phyloP scores from a whole-genome alignment of 1,284 basidiomycete genomes.

The Rhodotorula sp. region DNA sequence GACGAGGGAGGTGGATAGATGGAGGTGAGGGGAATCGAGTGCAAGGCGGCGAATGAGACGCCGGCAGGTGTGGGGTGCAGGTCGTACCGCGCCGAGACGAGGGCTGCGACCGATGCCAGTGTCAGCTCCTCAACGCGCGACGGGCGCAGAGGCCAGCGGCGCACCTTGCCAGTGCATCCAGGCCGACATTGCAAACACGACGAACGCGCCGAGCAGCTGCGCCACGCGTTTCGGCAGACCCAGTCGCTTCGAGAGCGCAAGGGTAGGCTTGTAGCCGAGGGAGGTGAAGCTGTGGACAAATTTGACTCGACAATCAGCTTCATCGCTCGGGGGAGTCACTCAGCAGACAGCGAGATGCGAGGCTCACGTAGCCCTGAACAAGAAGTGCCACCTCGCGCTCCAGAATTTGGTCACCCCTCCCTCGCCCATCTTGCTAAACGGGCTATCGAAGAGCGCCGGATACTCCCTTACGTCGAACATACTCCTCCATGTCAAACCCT shows the following conservation, averaged over 20 bases:
- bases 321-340: background rate
- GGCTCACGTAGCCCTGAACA: constrained; percentile 17
- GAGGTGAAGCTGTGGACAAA: constrained; percentile 18
- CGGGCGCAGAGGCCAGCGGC: background rate
- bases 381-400: constrained; percentile 23
- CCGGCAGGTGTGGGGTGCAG: background rate
- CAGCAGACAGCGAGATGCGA: background rate
- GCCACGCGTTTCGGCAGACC: constrained; percentile 11
- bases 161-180: constrained; percentile 38
- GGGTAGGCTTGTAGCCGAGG: constrained; percentile 16
- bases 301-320: too few species aligned
- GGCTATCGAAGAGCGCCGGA: constrained; percentile 21
- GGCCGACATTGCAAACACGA: constrained; percentile 17
- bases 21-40: constrained; percentile 10
- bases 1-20: constrained; percentile 9
- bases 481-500: constrained; percentile 3
- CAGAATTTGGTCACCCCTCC: constrained; percentile 24
- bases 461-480: constrained; percentile 29
- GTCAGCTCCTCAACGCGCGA: background rate
- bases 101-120: constrained; percentile 1
- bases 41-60: background rate
- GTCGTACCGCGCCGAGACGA: constrained; percentile 17
- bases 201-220: constrained; percentile 11
- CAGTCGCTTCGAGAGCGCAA: background rate
- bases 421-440: constrained; percentile 26